Base-by-base conservation (phyloP, 179 eudicot species). In the Pouteria campechiana region DNA sequence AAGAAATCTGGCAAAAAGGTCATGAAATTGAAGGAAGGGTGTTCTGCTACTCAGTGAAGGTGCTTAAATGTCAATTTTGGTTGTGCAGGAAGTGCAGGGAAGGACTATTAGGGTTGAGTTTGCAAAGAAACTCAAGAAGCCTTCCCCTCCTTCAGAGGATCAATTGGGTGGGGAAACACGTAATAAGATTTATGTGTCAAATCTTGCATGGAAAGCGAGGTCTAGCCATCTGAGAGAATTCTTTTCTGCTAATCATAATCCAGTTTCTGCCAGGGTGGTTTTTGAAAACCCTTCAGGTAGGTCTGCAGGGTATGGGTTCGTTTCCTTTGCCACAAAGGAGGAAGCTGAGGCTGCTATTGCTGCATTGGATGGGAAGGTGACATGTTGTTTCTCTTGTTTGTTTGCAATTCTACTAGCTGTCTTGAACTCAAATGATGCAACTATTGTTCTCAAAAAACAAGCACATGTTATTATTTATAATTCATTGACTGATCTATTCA, bases 221-320 rank as follows among this genome's bases (percentile, higher is more conserved):
- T 63, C 97, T 25, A 60, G 33, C 39, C 54, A 81, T 49, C 83
- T 89, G 35, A 70, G 73, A 61, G 95, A 84, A 35, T 72, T 89
- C 45, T 84, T 89, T 41, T 57, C 74, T 5, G 57, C 75, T 19
- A 22, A 63, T 39, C 73, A 57, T 63, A 76, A 57, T 20, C 93
- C 83, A 48, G 73, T 81, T 55, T 72, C 93, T 16, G 67, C 68
- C 14, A 71, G 86, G 66, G 93, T 89, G 50, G 74, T 85, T 32
- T 89, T 89, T 32, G 81, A 74, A 27, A 68, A 42, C 62, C 65
- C 81, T 38, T 65, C 78, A 9, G 83, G 77, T 50, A 73, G 65
- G 63, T 73, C 97, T 63, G 93, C 93, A 41, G 97, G 95, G 8
- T 89, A 89, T 53, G 97, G 95, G 5, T 89, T 89, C 58, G 95